Evolutionary conservation across 2,329 filamentous ascomycete species (phyloP).

Genomic region (Aspergillus uvarum): DNA sequence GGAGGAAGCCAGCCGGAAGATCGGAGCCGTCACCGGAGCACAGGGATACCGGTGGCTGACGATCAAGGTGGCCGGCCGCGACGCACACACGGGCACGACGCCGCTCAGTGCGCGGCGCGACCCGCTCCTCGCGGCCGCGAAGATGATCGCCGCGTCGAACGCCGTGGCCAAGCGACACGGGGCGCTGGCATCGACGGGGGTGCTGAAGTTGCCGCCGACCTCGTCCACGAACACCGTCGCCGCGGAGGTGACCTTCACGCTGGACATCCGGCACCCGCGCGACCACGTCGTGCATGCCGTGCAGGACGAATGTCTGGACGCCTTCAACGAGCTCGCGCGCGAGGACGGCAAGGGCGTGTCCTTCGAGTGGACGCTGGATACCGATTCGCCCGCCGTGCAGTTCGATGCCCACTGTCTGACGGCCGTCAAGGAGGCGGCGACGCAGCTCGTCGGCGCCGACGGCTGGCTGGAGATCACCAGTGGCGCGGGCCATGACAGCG

Average conservation of each 20-base stretch:
- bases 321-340: constrained; percentile 57
- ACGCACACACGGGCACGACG: constrained; percentile 71
- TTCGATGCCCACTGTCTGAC: constrained; percentile 64
- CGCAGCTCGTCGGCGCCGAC: constrained; percentile 52
- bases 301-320: constrained; percentile 53
- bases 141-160: constrained; percentile 64
- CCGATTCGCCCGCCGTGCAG: constrained; percentile 54
- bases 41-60: constrained; percentile 71
- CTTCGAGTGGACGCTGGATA: constrained; percentile 59
- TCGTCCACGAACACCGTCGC: constrained; percentile 69
- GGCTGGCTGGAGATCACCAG: constrained; percentile 52
- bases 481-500: constrained; percentile 61
- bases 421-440: constrained; percentile 58
- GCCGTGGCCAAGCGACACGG: constrained; percentile 56
- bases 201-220: constrained; percentile 58
- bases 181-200: constrained; percentile 65
- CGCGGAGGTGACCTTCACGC: constrained; percentile 61
- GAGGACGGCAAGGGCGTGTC: constrained; percentile 52
- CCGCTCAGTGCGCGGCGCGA: constrained; percentile 62
- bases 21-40: constrained; percentile 66
- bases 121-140: constrained; percentile 62
- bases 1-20: constrained; percentile 58
- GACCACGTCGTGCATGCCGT: constrained; percentile 57
- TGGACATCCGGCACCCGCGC: constrained; percentile 62
- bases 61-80: constrained; percentile 61